Base-by-base conservation (phyloP, 2,329 filamentous ascomycete genomes). In the Tothia fuscella region DNA sequence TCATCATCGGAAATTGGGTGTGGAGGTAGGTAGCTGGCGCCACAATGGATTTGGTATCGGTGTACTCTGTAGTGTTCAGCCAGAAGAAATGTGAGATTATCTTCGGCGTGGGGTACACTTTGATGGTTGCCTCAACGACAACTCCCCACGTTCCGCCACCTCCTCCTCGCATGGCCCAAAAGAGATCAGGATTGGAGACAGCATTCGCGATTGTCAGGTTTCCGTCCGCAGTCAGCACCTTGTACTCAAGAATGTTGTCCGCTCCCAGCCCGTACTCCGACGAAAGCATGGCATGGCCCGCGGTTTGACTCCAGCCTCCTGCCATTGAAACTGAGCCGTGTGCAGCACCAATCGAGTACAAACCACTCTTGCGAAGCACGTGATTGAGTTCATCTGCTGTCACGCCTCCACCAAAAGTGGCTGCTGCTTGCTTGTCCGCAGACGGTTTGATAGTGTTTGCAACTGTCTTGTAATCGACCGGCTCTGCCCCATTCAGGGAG, bases 221-320 rank as follows among this genome's bases (percentile, higher is more conserved):
- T 12, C 59, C 58, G 12, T 53, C 47, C 32, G 55, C 51, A 3
- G 55, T 58, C 6, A 60, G 51, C 6, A 60, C 56, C 33, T 54
- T 52, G 28, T 47, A 56, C 10, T 54, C 51, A 3, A 60, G 48
- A 6, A 54, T 49, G 14, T 56, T 54, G 34, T 62, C 58, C 24
- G 55, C 54, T 29, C 53, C 57, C 52, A 62, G 54, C 12, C 60
- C 61, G 24, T 62, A 59, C 12, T 56, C 54, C 9, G 50, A 49
- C 4, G 55, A 50, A 16, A 66, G 43, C 0, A 61, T 60, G 3
- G 62, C 63, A 42, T 67, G 60, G 5, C 65, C 65, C 38, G 61
- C 64, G 31, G 61, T 61, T 43, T 62, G 59, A 19, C 61, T 56
- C 43, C 35, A 38, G 9, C 35, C 35, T 20, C 35, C 35, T 10